Conservation (phyloP, 257 asterid genomes). For the Jacaranda mimosifolia region DNA sequence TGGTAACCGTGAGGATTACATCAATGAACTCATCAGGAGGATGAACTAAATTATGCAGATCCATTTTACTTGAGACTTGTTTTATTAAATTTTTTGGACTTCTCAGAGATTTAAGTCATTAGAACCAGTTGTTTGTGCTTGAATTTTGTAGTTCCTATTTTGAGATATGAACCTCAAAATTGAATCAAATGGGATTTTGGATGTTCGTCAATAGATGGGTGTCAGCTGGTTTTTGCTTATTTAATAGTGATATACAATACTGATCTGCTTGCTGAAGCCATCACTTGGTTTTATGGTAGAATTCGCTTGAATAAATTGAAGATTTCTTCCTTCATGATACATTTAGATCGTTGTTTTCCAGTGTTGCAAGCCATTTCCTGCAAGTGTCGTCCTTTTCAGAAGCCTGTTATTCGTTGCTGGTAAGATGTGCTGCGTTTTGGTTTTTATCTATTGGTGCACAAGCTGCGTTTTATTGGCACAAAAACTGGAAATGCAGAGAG, state of each 20-base stretch:
- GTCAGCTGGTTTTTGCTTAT: neutral
- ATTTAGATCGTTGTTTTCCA: neutral
- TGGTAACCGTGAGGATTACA: constrained; percentile 63
- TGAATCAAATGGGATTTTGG: neutral
- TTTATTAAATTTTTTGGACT: constrained; percentile 15
- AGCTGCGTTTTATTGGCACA: too few relatives aligned
- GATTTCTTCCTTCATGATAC: neutral
- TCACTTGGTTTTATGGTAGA: neutral
- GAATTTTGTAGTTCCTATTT: constrained; percentile 25
- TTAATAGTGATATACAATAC: too few relatives aligned
- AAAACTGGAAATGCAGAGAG: too few relatives aligned
- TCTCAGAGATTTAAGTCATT: neutral
- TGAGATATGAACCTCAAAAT: neutral
- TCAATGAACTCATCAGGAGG: constrained; percentile 66
- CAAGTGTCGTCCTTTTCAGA: too few relatives aligned
- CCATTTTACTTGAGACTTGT: neutral
- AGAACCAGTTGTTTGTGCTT: neutral
- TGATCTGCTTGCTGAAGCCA: neutral
- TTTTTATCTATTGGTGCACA: too few relatives aligned
- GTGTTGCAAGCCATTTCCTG: too few relatives aligned
- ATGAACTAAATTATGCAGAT: constrained; percentile 47
- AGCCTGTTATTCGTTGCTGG: too few relatives aligned
- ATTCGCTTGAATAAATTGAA: too few relatives aligned
- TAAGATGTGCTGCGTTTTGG: too few relatives aligned
- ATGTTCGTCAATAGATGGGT: neutral